A percentile compares a stretch with the other conserved stretches of the same genome.
These are phyloP conservation scores for Aspergillus diversus DNA, from an alignment of 495 filamentous ascomycete species.

Conservation along the genomic window DNA sequence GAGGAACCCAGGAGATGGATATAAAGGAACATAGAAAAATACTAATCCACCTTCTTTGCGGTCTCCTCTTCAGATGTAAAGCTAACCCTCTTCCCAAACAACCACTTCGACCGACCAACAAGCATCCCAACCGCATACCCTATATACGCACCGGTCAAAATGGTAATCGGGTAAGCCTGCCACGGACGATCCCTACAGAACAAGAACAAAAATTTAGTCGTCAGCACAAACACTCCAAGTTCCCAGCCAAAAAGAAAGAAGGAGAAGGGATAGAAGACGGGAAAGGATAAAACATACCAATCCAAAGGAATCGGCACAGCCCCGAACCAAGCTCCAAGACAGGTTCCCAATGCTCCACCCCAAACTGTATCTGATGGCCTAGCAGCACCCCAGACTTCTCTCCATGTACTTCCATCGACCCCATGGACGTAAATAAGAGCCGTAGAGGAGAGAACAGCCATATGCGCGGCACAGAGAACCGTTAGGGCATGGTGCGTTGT, in stretches of 20 bases:
- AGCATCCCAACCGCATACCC: slow-evolving; percentile 67
- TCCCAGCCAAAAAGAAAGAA: too few species aligned
- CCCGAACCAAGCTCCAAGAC: slow-evolving; percentile 66
- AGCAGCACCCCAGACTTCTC: slow-evolving; percentile 61
- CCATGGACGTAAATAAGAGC: slow-evolving; percentile 84
- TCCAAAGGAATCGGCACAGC: slow-evolving; percentile 91
- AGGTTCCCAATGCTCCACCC: slow-evolving; percentile 48
- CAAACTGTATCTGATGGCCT: slow-evolving; percentile 47
- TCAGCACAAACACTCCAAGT: too few species aligned
- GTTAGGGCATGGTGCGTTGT: slow-evolving; percentile 83
- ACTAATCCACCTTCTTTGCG: slow-evolving; percentile 35
- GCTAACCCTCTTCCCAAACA: slow-evolving; percentile 66
- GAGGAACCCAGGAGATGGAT: background rate
- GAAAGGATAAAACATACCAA: slow-evolving; percentile 60
- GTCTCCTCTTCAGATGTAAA: slow-evolving; percentile 45
- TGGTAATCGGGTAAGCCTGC: slow-evolving; percentile 97
- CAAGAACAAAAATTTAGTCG: background rate
- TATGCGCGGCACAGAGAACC: slow-evolving; percentile 75
- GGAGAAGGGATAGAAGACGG: slow-evolving; percentile 3
- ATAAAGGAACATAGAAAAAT: slow-evolving; percentile 1
- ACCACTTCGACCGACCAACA: slow-evolving; percentile 54
- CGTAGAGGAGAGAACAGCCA: slow-evolving; percentile 73
- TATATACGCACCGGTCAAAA: slow-evolving; percentile 71
- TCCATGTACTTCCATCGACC: slow-evolving; percentile 74
- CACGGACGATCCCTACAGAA: slow-evolving; percentile 77